Percentiles rank a stretch among this genome's conserved stretches.
phyloP scores from a whole-genome alignment of 139 green algal species.

The Marvania coccoides region DNA sequence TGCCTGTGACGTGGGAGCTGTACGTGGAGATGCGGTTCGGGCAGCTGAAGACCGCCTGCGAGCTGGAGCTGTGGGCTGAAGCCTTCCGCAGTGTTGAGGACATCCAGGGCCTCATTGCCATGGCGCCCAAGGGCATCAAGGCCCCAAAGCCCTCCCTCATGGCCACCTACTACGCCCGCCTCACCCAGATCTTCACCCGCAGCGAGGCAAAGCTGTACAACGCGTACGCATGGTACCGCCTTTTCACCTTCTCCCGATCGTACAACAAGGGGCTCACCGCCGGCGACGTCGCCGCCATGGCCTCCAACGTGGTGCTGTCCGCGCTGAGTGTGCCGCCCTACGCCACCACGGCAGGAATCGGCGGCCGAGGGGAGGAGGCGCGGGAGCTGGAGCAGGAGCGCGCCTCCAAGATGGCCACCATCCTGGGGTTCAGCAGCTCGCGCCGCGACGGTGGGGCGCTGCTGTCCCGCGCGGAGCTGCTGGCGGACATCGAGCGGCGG shows the following conservation, averaged over 20 bases:
- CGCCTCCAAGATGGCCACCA: conserved; percentile 82
- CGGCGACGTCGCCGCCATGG: conserved; percentile 68
- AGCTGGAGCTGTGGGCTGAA: conserved; percentile 97
- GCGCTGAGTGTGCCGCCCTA: conserved; percentile 89
- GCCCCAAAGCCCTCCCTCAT: conserved; percentile 87
- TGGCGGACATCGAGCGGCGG: conserved; percentile 67
- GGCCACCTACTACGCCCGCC: conserved; percentile 90
- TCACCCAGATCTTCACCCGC: conserved; percentile 88
- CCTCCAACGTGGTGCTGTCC: conserved; percentile 84
- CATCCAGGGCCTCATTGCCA: conserved; percentile 85
- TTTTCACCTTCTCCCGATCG: conserved; percentile 78
- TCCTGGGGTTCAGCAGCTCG: conserved; percentile 80
- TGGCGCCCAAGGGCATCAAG: conserved; percentile 63
- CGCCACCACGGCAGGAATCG: conserved; percentile 36
- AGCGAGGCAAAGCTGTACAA: conserved; percentile 86
- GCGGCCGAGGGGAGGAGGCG: conserved; percentile 30
- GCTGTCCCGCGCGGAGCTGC: conserved; percentile 67
- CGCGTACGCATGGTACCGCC: conserved; percentile 76
- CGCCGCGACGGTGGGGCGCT: conserved; percentile 30
- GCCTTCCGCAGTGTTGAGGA: conserved; percentile 98
- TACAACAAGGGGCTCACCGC: conserved; percentile 81
- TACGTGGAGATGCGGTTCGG: conserved; percentile 97
- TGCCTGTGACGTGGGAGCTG: conserved; percentile 80
- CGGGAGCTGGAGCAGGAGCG: conserved; percentile 78
- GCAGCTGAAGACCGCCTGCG: conserved; percentile 67